phyloP scores from a whole-genome alignment of 2,329 filamentous ascomycete species.

The Penicillium sumatraense region DNA sequence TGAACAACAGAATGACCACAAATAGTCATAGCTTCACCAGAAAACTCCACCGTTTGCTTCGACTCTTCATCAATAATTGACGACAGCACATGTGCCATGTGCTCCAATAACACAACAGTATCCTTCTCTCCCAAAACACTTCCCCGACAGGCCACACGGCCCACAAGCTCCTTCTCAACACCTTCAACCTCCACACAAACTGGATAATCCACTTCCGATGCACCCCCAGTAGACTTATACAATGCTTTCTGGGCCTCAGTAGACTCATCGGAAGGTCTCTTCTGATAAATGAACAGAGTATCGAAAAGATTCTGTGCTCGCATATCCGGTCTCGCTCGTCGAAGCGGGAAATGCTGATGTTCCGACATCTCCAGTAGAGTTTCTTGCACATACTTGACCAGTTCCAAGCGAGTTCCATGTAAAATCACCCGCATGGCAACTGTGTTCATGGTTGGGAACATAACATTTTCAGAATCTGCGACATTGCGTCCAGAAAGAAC shows the following conservation, averaged over 20 bases:
- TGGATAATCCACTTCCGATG: conserved; percentile 77
- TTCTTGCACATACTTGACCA: conserved; percentile 75
- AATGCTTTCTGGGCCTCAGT: conserved; percentile 41
- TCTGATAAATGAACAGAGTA: conserved; percentile 70
- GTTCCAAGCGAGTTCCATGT: conserved; percentile 67
- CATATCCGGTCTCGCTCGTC: conserved; percentile 64
- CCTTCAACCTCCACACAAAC: conserved; percentile 81
- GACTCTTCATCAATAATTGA: conserved; percentile 59
- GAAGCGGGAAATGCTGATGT: conserved; percentile 77
- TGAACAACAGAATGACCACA: conserved; percentile 59
- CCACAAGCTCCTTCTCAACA: conserved; percentile 59
- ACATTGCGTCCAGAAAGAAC: conserved; percentile 84
- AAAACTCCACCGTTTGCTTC: conserved; percentile 60
- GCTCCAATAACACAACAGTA: conserved; percentile 57
- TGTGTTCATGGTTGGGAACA: conserved; percentile 94
- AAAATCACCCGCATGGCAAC: conserved; percentile 74
- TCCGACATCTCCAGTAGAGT: conserved; percentile 68
- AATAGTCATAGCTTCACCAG: conserved; percentile 60
- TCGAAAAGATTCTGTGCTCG: conserved; percentile 61
- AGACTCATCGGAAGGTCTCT: conserved; percentile 44
- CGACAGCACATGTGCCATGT: conserved; percentile 64
- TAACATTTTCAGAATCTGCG: conserved; percentile 66
- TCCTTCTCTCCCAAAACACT: conserved; percentile 55
- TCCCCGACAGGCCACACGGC: conserved; percentile 73
- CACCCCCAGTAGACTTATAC: conserved; percentile 66